Base-by-base conservation (phyloP, 225 moss, liverwort and hornwort species). In the Climacium dendroides region DNA sequence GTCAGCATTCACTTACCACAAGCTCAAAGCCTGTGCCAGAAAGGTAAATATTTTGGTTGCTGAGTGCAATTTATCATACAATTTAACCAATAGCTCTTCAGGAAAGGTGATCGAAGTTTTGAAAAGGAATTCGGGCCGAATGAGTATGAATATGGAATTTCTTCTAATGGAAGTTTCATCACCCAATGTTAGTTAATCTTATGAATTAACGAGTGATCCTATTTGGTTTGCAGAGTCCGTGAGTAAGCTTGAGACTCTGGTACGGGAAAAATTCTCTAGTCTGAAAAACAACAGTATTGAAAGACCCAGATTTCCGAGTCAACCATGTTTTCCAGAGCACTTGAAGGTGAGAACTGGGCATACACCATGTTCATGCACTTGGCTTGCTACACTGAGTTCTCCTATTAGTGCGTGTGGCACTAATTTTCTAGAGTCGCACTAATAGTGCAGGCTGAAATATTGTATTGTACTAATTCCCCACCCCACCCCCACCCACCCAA, bases 241-340 rank as follows among this genome's bases (percentile, higher is more conserved):
- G 86, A 88, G 89, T 82, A 94, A 91, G 58, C 95, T 98, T 75
- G 95, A 98, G 83, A 90, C 90, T 74, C 66, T 97, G 75, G 89
- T 88, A 15, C 91, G 89, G 71, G 91, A 89, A 55, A 95, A 89
- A 50, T 97, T 98, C 62, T 92, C 90, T 57, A 77, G 59, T 34
- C 85, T 95, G 24, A 95, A 89, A 79, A 96, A 93, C 87, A 92
- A 89, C 43, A 77, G 57, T 41, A 89, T 89, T 79, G 69, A 93
- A n/a, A 89, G 90, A n/a, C 91, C 91, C 45, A 91, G 90, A 80
- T 97, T 94, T 85, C 84, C 90, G 47, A 94, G 95, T 54, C 90
- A 86, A 75, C 97, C 97, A 82, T 98, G 97, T 75, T 80, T 87
- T 54, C 87, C 91, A 60, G 95, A 98, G 83, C 96, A 98, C 87